Conservation (phyloP, 1,284 basidiomycete species). For the Inonotus obliquus region DNA sequence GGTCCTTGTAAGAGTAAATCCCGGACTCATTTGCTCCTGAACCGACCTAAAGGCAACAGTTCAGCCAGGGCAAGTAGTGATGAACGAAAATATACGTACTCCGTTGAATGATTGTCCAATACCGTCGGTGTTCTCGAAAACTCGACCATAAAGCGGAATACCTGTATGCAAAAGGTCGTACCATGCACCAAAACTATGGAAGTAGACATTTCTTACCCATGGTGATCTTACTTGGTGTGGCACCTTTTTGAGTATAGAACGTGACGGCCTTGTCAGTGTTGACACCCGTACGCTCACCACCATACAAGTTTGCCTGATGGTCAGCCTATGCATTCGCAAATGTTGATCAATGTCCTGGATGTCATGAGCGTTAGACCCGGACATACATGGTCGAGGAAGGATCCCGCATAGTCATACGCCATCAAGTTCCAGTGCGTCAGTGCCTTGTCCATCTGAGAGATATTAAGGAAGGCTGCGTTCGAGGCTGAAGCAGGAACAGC, state of each 20-base stretch:
- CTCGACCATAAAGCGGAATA: conserved; percentile 82
- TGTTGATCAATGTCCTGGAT: background rate
- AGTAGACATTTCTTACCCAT: conserved; percentile 47
- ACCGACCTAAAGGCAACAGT: conserved; percentile 47
- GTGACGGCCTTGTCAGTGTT: conserved; percentile 71
- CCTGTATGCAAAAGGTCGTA: conserved; percentile 37
- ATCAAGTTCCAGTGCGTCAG: conserved; percentile 91
- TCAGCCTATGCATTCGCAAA: conserved; percentile 38
- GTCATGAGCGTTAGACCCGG: background rate
- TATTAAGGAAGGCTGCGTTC: conserved; percentile 61
- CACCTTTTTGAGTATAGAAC: conserved; percentile 64
- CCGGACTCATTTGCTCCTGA: conserved; percentile 68
- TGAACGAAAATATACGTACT: conserved; percentile 31
- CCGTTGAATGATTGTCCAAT: conserved; percentile 73
- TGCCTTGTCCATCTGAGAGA: conserved; percentile 70
- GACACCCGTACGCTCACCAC: conserved; percentile 52
- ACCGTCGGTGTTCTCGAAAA: conserved; percentile 76
- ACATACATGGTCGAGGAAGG: conserved; percentile 52
- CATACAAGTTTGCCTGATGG: conserved; percentile 83
- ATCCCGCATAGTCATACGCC: conserved; percentile 79
- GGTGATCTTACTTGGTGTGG: conserved; percentile 68
- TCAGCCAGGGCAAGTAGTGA: background rate
- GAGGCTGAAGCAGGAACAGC: conserved; percentile 61
- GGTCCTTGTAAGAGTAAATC: conserved; percentile 71
- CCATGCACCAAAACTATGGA: background rate